phyloP scores from a whole-genome alignment of 495 filamentous ascomycete genomes.

The Jackrogersella minutella region DNA sequence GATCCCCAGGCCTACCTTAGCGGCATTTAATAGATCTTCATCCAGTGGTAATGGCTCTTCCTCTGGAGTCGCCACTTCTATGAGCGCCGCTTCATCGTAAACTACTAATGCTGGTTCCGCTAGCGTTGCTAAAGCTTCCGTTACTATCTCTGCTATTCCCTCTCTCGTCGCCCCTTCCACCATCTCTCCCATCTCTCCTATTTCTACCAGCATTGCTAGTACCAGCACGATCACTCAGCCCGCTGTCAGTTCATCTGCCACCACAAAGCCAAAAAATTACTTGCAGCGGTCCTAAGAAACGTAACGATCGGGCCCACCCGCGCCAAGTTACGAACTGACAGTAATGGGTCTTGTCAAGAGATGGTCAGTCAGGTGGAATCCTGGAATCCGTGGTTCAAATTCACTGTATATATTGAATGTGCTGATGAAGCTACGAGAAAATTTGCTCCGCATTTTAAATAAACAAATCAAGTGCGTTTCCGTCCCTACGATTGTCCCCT shows the following conservation, averaged over 20 bases:
- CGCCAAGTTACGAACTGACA: neutral
- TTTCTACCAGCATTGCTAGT: neutral
- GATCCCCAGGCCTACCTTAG: constrained; percentile 48
- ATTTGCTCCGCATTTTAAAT: too few relatives aligned
- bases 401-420: neutral
- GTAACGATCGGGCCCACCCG: neutral
- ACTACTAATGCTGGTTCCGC: neutral
- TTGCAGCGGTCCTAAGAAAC: neutral
- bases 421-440: too few relatives aligned
- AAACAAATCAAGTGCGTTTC: too few relatives aligned
- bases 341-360: neutral
- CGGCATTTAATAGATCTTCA: neutral
- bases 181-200: neutral
- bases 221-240: neutral
- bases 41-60: neutral
- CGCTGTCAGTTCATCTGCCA: neutral
- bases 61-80: neutral
- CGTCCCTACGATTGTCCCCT: too few relatives aligned
- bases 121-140: neutral
- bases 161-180: neutral
- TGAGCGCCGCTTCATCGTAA: neutral
- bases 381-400: neutral
- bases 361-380: neutral
- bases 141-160: neutral
- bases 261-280: neutral